phyloP scores from a whole-genome alignment of 2,329 filamentous ascomycete species.

The Colletotrichum ledebouriae region DNA sequence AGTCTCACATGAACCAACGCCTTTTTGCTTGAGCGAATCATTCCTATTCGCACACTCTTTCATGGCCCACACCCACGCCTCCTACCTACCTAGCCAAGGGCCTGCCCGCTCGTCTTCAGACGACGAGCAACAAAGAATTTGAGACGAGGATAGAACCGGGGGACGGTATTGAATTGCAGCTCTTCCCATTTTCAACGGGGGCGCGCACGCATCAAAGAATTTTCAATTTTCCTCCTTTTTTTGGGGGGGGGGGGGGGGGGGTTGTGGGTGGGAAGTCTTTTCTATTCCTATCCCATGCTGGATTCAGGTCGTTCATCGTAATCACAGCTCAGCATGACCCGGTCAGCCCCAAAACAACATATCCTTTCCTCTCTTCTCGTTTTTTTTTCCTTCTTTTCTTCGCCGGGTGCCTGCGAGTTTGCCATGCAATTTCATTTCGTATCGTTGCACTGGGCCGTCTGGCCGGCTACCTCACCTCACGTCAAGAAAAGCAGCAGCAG shows the following conservation, averaged over 20 bases:
- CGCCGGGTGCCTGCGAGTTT: conserved; percentile 24
- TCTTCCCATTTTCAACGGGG: not conserved
- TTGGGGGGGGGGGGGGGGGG: no score
- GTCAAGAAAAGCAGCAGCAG: conserved; percentile 1
- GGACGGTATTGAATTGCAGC: not conserved
- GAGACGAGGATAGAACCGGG: not conserved
- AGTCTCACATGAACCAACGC: conserved; percentile 30
- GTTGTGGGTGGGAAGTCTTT: not conserved
- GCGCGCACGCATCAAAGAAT: conserved; percentile 1
- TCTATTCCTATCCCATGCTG: conserved; percentile 5
- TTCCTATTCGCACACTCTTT: conserved; percentile 1
- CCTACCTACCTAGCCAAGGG: not conserved
- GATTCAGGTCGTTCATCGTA: conserved; percentile 29
- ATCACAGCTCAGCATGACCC: conserved; percentile 26
- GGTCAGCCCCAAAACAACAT: conserved; percentile 20
- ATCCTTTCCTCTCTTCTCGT: conserved; percentile 9
- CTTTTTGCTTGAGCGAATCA: conserved; percentile 15
- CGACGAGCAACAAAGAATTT: not conserved
- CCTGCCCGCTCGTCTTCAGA: not conserved
- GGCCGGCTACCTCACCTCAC: conserved; percentile 9
- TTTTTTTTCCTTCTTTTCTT: conserved; percentile 23
- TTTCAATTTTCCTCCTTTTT: no score
- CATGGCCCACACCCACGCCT: conserved; percentile 3
- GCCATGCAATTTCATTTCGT: conserved; percentile 24
- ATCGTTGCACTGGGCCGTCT: conserved; percentile 15